Conservation (phyloP, 192 early-diverging fungal genomes). For the Coemansia sp. region DNA sequence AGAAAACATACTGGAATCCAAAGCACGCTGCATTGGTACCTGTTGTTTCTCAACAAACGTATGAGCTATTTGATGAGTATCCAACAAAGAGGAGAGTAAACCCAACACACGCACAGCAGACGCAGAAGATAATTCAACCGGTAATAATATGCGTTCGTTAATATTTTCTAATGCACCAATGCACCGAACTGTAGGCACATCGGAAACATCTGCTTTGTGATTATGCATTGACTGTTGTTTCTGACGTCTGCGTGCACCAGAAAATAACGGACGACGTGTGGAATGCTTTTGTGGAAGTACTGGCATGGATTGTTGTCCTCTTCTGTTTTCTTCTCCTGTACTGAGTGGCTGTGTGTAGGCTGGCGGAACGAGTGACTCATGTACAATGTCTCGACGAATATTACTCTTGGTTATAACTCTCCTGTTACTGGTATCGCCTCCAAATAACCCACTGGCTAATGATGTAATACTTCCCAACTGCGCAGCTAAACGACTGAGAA, state of each 20-base stretch:
- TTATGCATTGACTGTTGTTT: neutral
- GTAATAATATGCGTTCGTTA: conserved; percentile 26
- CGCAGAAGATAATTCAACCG: conserved; percentile 10
- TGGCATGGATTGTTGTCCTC: neutral
- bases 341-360: conserved; percentile 28
- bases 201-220: neutral
- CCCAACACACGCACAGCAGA: conserved; percentile 23
- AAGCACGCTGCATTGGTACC: conserved; percentile 20
- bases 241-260: neutral
- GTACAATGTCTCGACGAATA: neutral
- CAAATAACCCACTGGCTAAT: conserved; percentile 6
- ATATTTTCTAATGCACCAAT: conserved; percentile 16
- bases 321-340: neutral
- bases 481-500: conserved; percentile 15
- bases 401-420: neutral
- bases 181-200: conserved; percentile 8
- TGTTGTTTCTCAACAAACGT: conserved; percentile 41
- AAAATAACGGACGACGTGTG: neutral
- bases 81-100: conserved; percentile 25
- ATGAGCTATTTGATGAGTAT: conserved; percentile 37
- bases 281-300: neutral
- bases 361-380: conserved; percentile 12
- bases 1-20: conserved; percentile 30
- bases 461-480: conserved; percentile 16
- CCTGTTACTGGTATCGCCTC: neutral